Evolutionary conservation across 805 yeast genomes (phyloP), one percentile per base, ranked within the genome.

Genomic region (Yarrowia yakushimensis): DNA sequence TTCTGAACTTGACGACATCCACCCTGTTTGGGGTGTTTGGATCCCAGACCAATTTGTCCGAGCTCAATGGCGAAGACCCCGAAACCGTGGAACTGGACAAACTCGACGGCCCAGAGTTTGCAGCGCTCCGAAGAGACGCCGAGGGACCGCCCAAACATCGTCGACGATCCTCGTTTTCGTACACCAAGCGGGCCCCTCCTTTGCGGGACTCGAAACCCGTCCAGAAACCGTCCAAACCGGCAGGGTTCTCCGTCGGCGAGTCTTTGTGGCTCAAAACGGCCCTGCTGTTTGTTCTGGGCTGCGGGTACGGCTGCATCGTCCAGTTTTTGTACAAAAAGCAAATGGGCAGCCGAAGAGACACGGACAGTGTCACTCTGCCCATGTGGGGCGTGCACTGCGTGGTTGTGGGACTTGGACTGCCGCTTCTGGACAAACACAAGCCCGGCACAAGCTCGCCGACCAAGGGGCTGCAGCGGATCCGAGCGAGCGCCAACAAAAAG

Each of bases 21-120:
- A 71, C 78, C 10, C 67, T 76, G 17, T 66, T 69, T 11, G 76
- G 73, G 17, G 77, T 76, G 33, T 76, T 76, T 65, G 79, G 79
- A 8, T 73, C 78, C 12, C 68, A 69, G 31, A 73, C 72, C 12
- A 70, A 75, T 30, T 70, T 76, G 33, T 72, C 74, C 1, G 79
- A 76, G 65, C 69, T 73, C 45, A 69, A 68, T 34, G 73, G 78
- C 30, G 74, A 69, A 62, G 67, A 54, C 23, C 33, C 66, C 23
- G 45, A 39, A 13, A 27, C 63, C 8, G 63, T 45, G 7, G 54
- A 34, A 36, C 54, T 55, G 15, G 39, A 18, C 63, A 54, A 20
- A 23, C 45, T 37, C 55, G 60, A 22, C 60, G 59, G 13, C 45
- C 62, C 30, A 25, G 55, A 37, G 22, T 41, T 25, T 30, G 54